A percentile compares a stretch with the other conserved stretches of the same genome.
Evolutionary conservation across 192 early-diverging fungal species (phyloP).

Genomic region (Spizellomyces sp.): DNA sequence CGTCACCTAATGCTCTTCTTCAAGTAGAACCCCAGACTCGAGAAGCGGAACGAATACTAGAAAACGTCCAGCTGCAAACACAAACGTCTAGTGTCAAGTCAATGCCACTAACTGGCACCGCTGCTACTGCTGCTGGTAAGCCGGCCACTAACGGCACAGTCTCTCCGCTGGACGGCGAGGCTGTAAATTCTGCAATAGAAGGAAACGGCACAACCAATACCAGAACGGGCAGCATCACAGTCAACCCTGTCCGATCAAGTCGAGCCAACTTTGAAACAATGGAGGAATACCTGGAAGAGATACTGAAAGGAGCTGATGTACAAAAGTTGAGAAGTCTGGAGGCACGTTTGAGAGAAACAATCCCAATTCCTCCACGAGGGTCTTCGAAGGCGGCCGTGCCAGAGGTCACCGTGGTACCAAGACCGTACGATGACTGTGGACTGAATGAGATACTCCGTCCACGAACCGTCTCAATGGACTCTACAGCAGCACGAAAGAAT

Average conservation of each 20-base stretch:
- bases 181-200: too few species aligned
- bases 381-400: background rate
- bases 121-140: too few species aligned
- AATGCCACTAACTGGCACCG: too few species aligned
- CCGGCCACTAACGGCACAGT: background rate
- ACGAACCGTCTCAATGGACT: background rate
- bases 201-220: background rate
- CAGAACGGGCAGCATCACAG: background rate
- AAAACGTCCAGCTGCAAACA: too few species aligned
- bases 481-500: background rate
- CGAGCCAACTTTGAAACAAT: constrained; percentile 34
- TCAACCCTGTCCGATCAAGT: constrained; percentile 4
- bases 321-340: constrained; percentile 20
- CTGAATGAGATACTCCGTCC: constrained; percentile 22
- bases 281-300: constrained; percentile 45
- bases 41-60: too few species aligned
- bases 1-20: too few species aligned
- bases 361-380: constrained; percentile 1
- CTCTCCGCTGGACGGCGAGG: background rate
- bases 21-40: too few species aligned
- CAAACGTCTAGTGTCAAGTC: too few species aligned
- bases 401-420: background rate
- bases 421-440: constrained; percentile 33
- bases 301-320: constrained; percentile 30
- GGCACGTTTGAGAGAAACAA: constrained; percentile 10